Evolutionary conservation across 129 eudicot species (phyloP), one percentile per base, ranked within the genome.

Genomic region (Artemisia argyi): DNA sequence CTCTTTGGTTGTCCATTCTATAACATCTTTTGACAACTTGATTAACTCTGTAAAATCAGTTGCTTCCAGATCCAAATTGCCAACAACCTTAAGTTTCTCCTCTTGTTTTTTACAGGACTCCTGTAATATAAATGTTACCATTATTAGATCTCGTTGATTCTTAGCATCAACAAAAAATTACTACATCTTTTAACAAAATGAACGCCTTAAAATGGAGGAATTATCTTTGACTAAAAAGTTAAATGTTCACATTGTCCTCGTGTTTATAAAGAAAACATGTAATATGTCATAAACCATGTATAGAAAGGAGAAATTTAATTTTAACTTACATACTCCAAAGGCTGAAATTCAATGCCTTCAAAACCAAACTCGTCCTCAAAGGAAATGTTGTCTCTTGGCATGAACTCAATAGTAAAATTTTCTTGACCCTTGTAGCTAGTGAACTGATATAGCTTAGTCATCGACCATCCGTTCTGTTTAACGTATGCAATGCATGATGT

Each of bases 281-380:
- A 32, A 32, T 32, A 32, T 32, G 39, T 7, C 7, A 5, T 32
- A 32, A 32, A 32, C 7, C 4, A 32, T 5, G 39, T 32, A 32
- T 32, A 32, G 7, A 0, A 32, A 32, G 7, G 39, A 32, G 39
- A 32, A 32, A 32, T 32, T 32, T 32, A 0, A 32, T 4, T 32
- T 32, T 50, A 50, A 3, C 55, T 50, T 56, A 56, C 61, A 56
- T 56, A 17, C 20, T 56, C 30, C 61, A 56, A 3, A 56, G 61
- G 61, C 30, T 18, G 22, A 56, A 56, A 56, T 56, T 56, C 61
- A 56, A 56, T 56, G 61, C 61, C 61, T 56, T 56, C 61, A 28
- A 61, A 50, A 50, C 4, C 55, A 50, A 11, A 50, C 17, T 50
- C 7, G 17, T 50, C n/a, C 14, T 50, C 14, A n/a, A 11, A n/a